Evolutionary conservation across 2,329 filamentous ascomycete species (phyloP), one percentile per base, ranked within the genome.

Genomic region (Cercospora beticola): DNA sequence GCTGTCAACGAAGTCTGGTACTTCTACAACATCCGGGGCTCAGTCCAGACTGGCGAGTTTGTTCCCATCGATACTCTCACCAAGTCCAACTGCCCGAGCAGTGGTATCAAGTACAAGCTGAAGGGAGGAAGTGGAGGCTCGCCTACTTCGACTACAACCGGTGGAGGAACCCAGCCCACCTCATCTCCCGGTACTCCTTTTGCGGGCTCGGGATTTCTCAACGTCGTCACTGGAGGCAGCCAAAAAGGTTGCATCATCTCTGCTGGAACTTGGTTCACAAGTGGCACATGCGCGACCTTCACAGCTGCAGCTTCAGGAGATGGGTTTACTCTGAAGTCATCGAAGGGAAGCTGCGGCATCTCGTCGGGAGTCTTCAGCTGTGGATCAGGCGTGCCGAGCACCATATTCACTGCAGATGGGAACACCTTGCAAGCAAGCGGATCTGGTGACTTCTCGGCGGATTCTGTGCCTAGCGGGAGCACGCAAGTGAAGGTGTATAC

Each of bases 251-350:
- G 89, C 73, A 83, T 92, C 67, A 92, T 92, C 75, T 85, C 85
- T 65, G 82, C 80, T 9, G 90, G 90, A 0, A 87, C 85, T 0
- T 92, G 90, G 90, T 92, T 90, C 75, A 84, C 84, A 0, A 84
- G 83, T 1, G 89, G 89, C 2, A 90, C 89, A 0, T 92, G 89
- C 75, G 90, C 90, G 0, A 90, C 86, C 0, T 90, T 87, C 76
- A 87, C 84, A 0, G 87, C 88, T 4, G 79, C 84, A 4, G 68
- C 82, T 1, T 74, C 72, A 16, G 79, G 79, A 56, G 76, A 76
- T 62, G 85, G 84, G 52, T 88, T 88, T 79, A 88, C 86, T 0
- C 78, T 90, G 12, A 82, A 79, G 59, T 87, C 86, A 12, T 86
- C 84, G 58, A 89, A 88, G 75, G 88, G 88, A 6, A 78, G 77